Base-by-base conservation (phyloP, 495 filamentous ascomycete species). In the Podospora appendiculata region DNA sequence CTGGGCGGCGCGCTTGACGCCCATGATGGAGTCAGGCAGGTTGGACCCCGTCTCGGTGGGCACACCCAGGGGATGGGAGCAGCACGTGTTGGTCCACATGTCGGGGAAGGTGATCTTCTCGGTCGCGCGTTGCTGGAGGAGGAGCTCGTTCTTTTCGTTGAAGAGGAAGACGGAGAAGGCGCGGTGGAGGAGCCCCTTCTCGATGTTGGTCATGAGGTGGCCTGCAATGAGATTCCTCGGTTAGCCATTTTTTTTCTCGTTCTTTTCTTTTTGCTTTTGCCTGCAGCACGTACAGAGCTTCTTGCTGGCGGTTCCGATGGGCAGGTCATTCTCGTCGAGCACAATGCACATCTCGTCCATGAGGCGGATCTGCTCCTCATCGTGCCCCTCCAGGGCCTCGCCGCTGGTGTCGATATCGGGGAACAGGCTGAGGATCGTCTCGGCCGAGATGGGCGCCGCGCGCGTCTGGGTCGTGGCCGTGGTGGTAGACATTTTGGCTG, bases 331-430 rank as follows among this genome's bases (percentile, higher is more conserved):
- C 54, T 93, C 84, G 64, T 97, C 93, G 44, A 90, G 67, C 13
- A 99, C 93, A 64, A 99, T 99, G 76, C 93, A 99, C 8, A 99
- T 88, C 71, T 99, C 93, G 54, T 99, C 94, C 93, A 99, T 99
- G 58, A 99, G 72, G 32, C 91, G 85, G 55, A 96, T 91, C 69
- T 99, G 93, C 69, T 96, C 92, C 64, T 88, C 93, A 73, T 99
- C 92, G 77, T 97, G 94, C 43, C 93, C 93, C 48, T 82, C 83
- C 49, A 90, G 76, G 49, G 71, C 74, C 41, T 88, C 75, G 41
- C 91, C 83, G 51, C 80, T 84, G n/a, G 89, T 90, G 71, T 96
- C 88, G 65, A 98, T 94, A 54, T 97, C 93, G 32, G 93, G 92
- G 70, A 98, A 97, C 38, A 97, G 79, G 41, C 81, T 85, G 54